Base-by-base conservation (phyloP, 495 filamentous ascomycete species). In the Podospora pseudopauciseta region DNA sequence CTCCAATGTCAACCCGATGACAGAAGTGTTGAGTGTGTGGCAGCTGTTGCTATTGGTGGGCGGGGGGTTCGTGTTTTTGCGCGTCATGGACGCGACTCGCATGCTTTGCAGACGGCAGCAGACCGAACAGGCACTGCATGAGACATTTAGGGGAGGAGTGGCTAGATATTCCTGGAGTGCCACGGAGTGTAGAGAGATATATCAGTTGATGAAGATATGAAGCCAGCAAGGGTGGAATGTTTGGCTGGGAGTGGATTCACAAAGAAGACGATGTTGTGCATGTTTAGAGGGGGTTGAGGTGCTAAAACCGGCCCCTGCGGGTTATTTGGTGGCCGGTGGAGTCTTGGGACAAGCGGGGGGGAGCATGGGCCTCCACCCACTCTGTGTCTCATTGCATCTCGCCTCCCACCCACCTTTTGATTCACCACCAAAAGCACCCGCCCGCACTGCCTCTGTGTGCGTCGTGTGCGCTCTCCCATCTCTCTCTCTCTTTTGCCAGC, bases 401-500 rank as follows among this genome's bases (percentile, higher is more conserved):
- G 27, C 58, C 28, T 28, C 66, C 30, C 34, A 58, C 66, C 30
- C 34, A 58, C 55, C 55, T 26, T 20, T 19, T 26, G 55, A 58
- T 58, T 26, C 23, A 19, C 55, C 55, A 20, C 55, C 55, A 58
- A 56, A 56, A 58, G n/a, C 55, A 58, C n/a, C 55, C 23, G 55
- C n/a, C n/a, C n/a, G 55, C 55, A 26, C 39, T 49, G 39, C 39
- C 39, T 49, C 23, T 58, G 55, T 20, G 55, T 58, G n/a, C 55
- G 55, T 58, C 55, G 55, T 55, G 23, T 54, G 19, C 23, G 23
- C 3, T n/a, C 16, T 53, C 54, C 6, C 66, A 34, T 55, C 65
- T 61, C 65, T 64, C 67, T 63, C 20, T 23, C 20, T 68, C 30
- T 65, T 74, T 74, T 76, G 75, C 75, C 75, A 77, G 73, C 73